Evolutionary conservation across 2,329 filamentous ascomycete genomes (phyloP).

Genomic region (Periconia macrospinosa): DNA sequence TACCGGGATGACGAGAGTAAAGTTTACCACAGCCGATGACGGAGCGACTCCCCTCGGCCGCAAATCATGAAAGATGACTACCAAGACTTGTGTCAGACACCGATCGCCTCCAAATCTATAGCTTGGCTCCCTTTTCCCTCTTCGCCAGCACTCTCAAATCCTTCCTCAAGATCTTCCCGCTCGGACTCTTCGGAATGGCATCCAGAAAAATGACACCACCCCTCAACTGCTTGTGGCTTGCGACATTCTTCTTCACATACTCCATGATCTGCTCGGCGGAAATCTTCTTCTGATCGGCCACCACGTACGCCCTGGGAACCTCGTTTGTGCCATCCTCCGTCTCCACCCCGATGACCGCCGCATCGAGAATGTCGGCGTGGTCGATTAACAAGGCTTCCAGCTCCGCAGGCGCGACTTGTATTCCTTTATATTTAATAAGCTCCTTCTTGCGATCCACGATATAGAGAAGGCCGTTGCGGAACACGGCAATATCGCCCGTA

Average conservation of each 20-base stretch:
- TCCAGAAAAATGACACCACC: conserved; percentile 43
- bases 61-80: too few species aligned
- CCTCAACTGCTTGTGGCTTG: conserved; percentile 39
- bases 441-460: conserved; percentile 50
- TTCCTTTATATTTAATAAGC: conserved; percentile 54
- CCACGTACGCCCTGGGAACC: conserved; percentile 48
- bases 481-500: conserved; percentile 44
- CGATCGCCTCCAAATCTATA: conserved; percentile 20
- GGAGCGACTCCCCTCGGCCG: too few species aligned
- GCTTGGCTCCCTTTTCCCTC: conserved; percentile 29
- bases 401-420: conserved; percentile 54
- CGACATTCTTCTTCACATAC: conserved; percentile 36
- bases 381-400: conserved; percentile 49
- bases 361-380: conserved; percentile 47
- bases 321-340: conserved; percentile 42
- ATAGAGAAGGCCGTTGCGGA: conserved; percentile 43
- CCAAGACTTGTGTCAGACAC: too few species aligned
- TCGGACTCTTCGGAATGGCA: conserved; percentile 39
- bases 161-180: conserved; percentile 42
- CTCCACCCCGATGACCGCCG: conserved; percentile 50
- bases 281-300: conserved; percentile 38
- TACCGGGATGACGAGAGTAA: too few species aligned
- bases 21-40: too few species aligned
- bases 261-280: conserved; percentile 33
- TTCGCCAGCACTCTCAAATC: conserved; percentile 38